Conservation (phyloP, 495 filamentous ascomycete genomes). For the Podospora didyma region DNA sequence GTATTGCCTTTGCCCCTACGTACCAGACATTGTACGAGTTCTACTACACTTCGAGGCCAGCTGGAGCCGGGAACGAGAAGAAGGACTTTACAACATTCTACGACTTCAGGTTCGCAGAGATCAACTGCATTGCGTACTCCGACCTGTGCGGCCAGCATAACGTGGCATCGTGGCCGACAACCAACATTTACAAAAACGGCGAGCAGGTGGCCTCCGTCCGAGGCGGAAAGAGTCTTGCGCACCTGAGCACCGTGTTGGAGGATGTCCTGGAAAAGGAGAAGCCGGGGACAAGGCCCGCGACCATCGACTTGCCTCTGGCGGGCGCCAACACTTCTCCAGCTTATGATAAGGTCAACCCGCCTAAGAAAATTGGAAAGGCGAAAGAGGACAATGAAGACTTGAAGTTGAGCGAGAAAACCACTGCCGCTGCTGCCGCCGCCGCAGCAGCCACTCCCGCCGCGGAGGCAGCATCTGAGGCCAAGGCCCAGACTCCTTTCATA, state of each 20-base stretch:
- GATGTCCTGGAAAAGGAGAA: constrained; percentile 69
- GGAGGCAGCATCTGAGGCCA: constrained; percentile 13
- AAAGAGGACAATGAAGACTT: neutral
- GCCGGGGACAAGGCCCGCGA: constrained; percentile 69
- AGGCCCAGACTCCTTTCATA: neutral
- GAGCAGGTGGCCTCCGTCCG: constrained; percentile 55
- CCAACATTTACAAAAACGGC: constrained; percentile 81
- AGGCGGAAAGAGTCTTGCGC: constrained; percentile 57
- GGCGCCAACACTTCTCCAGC: constrained; percentile 23
- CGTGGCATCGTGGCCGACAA: constrained; percentile 66
- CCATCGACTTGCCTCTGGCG: constrained; percentile 37
- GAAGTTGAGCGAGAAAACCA: constrained; percentile 41
- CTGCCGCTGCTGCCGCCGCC: constrained; percentile 13
- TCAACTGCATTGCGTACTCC: constrained; percentile 80
- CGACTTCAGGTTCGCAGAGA: constrained; percentile 78
- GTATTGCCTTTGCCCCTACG: constrained; percentile 71
- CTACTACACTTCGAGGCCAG: constrained; percentile 87
- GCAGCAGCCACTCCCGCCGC: constrained; percentile 8
- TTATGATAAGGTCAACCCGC: neutral
- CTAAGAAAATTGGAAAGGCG: neutral
- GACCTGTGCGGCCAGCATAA: constrained; percentile 66
- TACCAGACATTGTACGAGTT: constrained; percentile 95
- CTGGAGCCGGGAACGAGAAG: constrained; percentile 25
- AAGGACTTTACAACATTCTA: constrained; percentile 64
- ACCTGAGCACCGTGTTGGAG: constrained; percentile 68